Percentiles rank a stretch among this genome's conserved stretches.
Conservation (phyloP, 2,329 filamentous ascomycete genomes). For the Geosmithia morbida region DNA sequence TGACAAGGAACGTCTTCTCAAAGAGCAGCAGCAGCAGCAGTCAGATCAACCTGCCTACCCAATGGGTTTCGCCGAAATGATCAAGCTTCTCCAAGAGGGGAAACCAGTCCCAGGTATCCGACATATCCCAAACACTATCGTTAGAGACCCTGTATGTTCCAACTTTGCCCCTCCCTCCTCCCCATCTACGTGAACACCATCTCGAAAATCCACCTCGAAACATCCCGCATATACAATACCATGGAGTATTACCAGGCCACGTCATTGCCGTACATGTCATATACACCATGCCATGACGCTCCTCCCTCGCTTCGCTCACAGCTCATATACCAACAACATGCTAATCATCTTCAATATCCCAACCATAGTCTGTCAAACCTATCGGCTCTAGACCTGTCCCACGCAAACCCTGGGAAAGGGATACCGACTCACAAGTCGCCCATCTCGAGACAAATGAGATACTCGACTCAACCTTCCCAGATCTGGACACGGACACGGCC, state of each 20-base stretch:
- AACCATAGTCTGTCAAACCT: conserved; percentile 31
- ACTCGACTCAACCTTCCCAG: conserved; percentile 21
- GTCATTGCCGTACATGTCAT: too few relatives aligned
- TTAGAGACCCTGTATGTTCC: conserved; percentile 49
- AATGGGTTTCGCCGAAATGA: conserved; percentile 70
- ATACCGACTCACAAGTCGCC: conserved; percentile 10
- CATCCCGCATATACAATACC: too few relatives aligned
- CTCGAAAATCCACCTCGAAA: too few relatives aligned
- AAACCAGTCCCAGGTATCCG: conserved; percentile 77
- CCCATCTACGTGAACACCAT: too few relatives aligned
- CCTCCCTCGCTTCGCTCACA: too few relatives aligned
- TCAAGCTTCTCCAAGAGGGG: conserved; percentile 70
- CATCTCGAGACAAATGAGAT: conserved; percentile 9
- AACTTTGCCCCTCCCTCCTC: not conserved
- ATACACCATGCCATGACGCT: too few relatives aligned
- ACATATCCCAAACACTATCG: conserved; percentile 69
- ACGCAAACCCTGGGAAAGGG: conserved; percentile 67
- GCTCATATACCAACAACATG: not conserved
- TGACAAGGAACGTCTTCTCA: conserved; percentile 16
- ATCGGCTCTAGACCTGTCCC: conserved; percentile 31
- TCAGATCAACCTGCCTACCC: conserved; percentile 55
- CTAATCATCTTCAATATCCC: not conserved
- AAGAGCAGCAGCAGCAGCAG: not conserved
- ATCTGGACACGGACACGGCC: conserved; percentile 9
- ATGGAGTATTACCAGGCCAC: too few relatives aligned